Evolutionary conservation across 2,329 filamentous ascomycete species (phyloP).

Genomic region (Pestalotiopsis sp.): DNA sequence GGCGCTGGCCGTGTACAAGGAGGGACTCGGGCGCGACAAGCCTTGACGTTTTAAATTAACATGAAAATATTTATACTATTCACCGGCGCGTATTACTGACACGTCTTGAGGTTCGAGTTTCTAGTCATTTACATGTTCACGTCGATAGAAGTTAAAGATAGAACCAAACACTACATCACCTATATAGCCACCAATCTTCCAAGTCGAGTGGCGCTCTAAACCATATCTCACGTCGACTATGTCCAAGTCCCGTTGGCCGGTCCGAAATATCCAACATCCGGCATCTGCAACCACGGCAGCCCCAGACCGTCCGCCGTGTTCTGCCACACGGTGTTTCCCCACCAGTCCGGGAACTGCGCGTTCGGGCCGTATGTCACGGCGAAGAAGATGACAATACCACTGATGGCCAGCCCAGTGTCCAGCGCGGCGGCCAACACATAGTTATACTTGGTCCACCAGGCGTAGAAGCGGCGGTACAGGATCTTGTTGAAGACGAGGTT

Average conservation of each 20-base stretch:
- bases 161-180: too few species aligned
- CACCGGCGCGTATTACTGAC: too few species aligned
- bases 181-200: too few species aligned
- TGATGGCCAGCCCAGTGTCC: slow-evolving; percentile 31
- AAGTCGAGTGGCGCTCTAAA: too few species aligned
- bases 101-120: too few species aligned
- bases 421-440: slow-evolving; percentile 34
- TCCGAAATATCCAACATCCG: slow-evolving; percentile 32
- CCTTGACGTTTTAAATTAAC: neutral
- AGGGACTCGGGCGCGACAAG: slow-evolving; percentile 53
- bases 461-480: slow-evolving; percentile 39
- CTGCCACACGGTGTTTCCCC: slow-evolving; percentile 40
- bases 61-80: neutral
- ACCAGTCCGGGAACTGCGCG: slow-evolving; percentile 33
- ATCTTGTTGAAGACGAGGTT: slow-evolving; percentile 46
- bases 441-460: slow-evolving; percentile 50
- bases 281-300: slow-evolving; percentile 30
- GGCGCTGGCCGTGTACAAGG: slow-evolving; percentile 71
- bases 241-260: slow-evolving; percentile 32
- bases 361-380: slow-evolving; percentile 33
- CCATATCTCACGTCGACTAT: slow-evolving; percentile 11
- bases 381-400: slow-evolving; percentile 36
- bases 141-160: too few species aligned
- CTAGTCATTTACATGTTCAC: too few species aligned
- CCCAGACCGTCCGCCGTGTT: slow-evolving; percentile 33